Base-by-base conservation (phyloP, 2,329 filamentous ascomycete genomes). In the Claviceps cyperi region DNA sequence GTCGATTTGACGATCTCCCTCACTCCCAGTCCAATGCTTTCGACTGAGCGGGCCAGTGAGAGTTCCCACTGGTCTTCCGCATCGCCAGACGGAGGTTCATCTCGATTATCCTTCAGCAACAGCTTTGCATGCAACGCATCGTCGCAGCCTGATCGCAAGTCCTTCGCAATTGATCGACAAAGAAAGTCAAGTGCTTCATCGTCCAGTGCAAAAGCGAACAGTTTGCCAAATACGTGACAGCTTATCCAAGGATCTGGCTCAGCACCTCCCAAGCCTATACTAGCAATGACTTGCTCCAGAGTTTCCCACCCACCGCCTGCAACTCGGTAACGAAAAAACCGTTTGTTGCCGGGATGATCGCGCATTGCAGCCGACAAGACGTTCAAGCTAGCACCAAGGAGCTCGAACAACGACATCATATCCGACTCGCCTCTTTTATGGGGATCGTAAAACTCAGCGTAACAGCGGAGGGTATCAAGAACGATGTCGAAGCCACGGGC, bases 291-390 rank as follows among this genome's bases (percentile, higher is more conserved):
- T 60, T 86, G 78, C 60, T 92, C 83, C 50, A 96, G 64, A 7
- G 81, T 78, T 55, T 81, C 75, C 83, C 88, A 94, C 3, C 91
- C 89, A 51, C 83, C 85, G 21, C 79, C 81, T 52, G 86, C 78
- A 32, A 94, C 80, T 56, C 80, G 76, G 56, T 81, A 82, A 52
- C 80, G 78, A 63, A 97, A 97, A 69, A 91, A 96, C 57, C 86
- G 80, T 60, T 83, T 78, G 66, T 97, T 98, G 19, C 90, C 91
- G 45, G 83, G 75, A 64, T 97, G 89, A 44, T 81, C 80, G 49
- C 80, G 78, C 56, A 98, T 76, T 14, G 81, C 81, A 46, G 84
- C 83, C 1, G 85, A 83, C 28, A 97, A 69, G 14, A 92, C 78
- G 35, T 80, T 80, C 39, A 92, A 70, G n/a, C 84, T 75, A 8